Evolutionary conservation across 169 alveolate genomes (phyloP).

Genomic region (Plasmodium gaboni): DNA sequence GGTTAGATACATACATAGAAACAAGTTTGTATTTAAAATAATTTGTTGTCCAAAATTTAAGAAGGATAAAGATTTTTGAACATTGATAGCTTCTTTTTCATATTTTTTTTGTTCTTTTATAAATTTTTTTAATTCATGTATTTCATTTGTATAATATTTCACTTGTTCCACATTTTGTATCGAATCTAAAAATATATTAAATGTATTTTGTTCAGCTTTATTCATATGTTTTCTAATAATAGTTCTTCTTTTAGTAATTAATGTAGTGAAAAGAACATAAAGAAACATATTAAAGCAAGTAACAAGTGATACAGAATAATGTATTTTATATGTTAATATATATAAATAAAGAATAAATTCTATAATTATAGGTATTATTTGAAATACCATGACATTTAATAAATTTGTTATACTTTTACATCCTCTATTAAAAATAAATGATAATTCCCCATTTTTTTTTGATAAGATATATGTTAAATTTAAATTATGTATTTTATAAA

Average conservation of each 20-base stretch:
- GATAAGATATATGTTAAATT: constrained; percentile 83
- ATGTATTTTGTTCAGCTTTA: constrained; percentile 87
- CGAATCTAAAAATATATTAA: constrained; percentile 87
- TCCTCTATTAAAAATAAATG: constrained; percentile 84
- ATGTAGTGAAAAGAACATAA: constrained; percentile 86
- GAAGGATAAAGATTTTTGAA: constrained; percentile 83
- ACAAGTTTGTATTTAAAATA: constrained; percentile 83
- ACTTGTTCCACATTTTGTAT: constrained; percentile 89
- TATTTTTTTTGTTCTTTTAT: constrained; percentile 81
- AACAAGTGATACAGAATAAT: constrained; percentile 85
- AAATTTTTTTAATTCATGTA: constrained; percentile 81
- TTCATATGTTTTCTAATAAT: constrained; percentile 87
- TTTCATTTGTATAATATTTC: constrained; percentile 82
- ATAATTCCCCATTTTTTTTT: constrained; percentile 85
- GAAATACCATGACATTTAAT: constrained; percentile 84
- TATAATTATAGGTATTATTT: constrained; percentile 86
- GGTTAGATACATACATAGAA: constrained; percentile 82
- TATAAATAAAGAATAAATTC: constrained; percentile 88
- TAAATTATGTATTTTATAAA: constrained; percentile 83
- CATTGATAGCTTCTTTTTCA: constrained; percentile 84
- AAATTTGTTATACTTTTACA: constrained; percentile 85
- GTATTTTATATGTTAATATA: constrained; percentile 87
- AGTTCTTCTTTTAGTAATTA: constrained; percentile 87
- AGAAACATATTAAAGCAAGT: constrained; percentile 86
- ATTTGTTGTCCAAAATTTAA: constrained; percentile 86